Base-by-base conservation (phyloP, 2,329 filamentous ascomycete species). In the Arthrinium phaeospermum region DNA sequence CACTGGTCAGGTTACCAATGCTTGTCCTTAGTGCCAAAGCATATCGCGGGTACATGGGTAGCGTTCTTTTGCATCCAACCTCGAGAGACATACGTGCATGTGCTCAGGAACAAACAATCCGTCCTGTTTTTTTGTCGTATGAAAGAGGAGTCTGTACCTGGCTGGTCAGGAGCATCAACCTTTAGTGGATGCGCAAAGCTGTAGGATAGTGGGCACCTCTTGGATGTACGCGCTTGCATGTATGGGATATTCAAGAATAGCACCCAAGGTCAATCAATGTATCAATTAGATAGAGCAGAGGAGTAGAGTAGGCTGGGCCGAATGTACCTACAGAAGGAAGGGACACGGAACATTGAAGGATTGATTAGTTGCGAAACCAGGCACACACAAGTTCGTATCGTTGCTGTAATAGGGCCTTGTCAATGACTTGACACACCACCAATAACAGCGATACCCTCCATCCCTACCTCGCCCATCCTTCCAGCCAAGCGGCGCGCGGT, bases 301-400 rank as follows among this genome's bases (percentile, higher is more conserved):
- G 10, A 6, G 34, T 16, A 16, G 3, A n/a, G 19, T 13, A n/a
- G 53, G 57, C 57, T 41, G 34, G 57, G n/a, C n/a, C 34, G 22
- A 41, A 64, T 64, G 57, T 64, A 64, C 34, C 57, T 64, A 64
- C 57, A 64, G 57, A 16, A 37, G 27, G 57, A 41, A 37, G 27
- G 57, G n/a, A 37, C 30, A 64, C 24, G 57, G 57, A n/a, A 64
- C 57, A 24, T 64, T 41, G 34, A 64, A 49, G 45, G 46, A 49
- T n/a, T 41, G 37, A 10, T 22, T 41, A 64, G 57, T 64, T 69
- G 67, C 67, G 67, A 69, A 69, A 69, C 67, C 67, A 69, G 67
- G 67, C 67, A 69, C 67, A 69, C 67, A 49, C 67, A 69, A 49
- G 27, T 69, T 69, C 67, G 67, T 69, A 69, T 69, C 44, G 45